Base-by-base conservation (phyloP, 225 moss, liverwort and hornwort genomes). In the Marchantia polymorpha region DNA sequence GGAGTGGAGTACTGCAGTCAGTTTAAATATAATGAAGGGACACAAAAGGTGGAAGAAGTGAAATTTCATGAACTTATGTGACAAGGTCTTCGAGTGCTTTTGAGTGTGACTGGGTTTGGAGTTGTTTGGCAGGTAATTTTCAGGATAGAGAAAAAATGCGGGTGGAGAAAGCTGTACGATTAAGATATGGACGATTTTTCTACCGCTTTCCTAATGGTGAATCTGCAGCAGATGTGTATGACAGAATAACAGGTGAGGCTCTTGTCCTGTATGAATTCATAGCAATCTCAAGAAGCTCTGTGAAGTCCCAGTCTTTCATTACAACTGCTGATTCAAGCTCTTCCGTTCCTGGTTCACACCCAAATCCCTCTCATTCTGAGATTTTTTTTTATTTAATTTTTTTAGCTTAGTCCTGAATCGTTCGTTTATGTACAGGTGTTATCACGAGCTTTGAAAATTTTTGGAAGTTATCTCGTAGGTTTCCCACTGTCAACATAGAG, bases 111-210 rank as follows among this genome's bases (percentile, higher is more conserved):
- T 60, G 6, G 22, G 15, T 17, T 1, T 7, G 22, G 15, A 7
- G 65, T 66, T 69, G 39, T 69, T 69, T 59, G 78, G 82, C 85
- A 96, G 96, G 96, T 77, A 96, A 96, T 78, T 96, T 96, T 49
- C 96, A 96, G 76, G 94, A 96, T 83, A 94, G 96, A 74, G 96
- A 96, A 84, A 89, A 94, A 78, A 96, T 96, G 96, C 90, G 92
- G 77, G 90, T 92, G 77, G 94, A 96, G 89, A 96, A 96, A 86
- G 96, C 90, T 79, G 91, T 94, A 69, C 90, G 96, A 53, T 82
- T 96, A 47, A 91, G 96, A 16, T 96, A 96, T 22, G 96, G 96
- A 39, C 94, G 96, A 10, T 94, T 96, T 77, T 96, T 96, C 82
- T 96, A 96, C 84, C 91, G 96, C 22, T 96, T 96, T 83, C 96